These are phyloP conservation scores for Populus ilicifolia DNA, from an alignment of 345 rosid genomes.

Conservation along the genomic window DNA sequence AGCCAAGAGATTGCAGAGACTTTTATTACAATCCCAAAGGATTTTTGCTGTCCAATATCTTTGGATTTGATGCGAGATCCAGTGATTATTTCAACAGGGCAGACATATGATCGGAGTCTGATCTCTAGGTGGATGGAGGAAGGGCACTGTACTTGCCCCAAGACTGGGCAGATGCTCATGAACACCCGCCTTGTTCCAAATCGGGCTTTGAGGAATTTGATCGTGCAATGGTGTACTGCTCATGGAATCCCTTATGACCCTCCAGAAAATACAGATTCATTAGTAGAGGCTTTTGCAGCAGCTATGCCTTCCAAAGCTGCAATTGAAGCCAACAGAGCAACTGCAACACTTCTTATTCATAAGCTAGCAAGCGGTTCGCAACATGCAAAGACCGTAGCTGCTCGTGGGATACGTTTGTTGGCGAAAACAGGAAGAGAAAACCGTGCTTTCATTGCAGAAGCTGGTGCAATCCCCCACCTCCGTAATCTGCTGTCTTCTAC, in stretches of 20 bases:
- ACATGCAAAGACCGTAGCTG: constrained; percentile 62
- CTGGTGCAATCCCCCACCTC: constrained; percentile 46
- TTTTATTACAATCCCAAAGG: constrained; percentile 61
- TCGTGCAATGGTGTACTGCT: constrained; percentile 63
- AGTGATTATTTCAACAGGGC: constrained; percentile 79
- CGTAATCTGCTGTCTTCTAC: no score
- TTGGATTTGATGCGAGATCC: constrained; percentile 94
- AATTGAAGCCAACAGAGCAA: constrained; percentile 72
- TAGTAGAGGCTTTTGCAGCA: constrained; percentile 48
- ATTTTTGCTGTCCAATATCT: constrained; percentile 82
- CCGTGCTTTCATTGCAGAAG: constrained; percentile 78
- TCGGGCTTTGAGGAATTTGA: constrained; percentile 75
- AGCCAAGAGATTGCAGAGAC: constrained; percentile 70
- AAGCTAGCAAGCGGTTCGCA: constrained; percentile 64
- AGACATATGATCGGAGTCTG: constrained; percentile 81
- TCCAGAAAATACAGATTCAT: constrained; percentile 45
- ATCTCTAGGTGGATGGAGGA: constrained; percentile 91
- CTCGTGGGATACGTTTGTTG: constrained; percentile 70
- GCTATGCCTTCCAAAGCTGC: constrained; percentile 74
- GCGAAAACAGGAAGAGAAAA: constrained; percentile 92
- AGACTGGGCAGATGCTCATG: constrained; percentile 71
- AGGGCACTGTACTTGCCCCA: constrained; percentile 84
- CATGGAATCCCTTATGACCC: constrained; percentile 59
- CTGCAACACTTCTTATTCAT: constrained; percentile 60
- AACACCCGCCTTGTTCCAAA: constrained; percentile 71